Evolutionary conservation across 768 basidiomycete species (phyloP).

Genomic region (Lyophyllum atratum): DNA sequence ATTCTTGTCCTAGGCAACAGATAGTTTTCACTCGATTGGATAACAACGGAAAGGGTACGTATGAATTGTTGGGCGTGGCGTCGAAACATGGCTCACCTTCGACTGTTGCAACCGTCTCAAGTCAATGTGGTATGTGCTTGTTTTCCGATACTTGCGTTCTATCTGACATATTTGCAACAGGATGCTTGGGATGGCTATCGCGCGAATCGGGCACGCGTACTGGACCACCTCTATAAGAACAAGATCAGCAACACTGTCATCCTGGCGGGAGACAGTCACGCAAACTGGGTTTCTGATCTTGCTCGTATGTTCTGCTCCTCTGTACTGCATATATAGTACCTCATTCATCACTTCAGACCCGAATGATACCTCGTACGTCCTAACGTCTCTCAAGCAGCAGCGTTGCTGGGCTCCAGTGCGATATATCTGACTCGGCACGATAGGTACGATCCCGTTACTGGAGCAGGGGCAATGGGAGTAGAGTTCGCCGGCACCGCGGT

Average conservation of each 20-base stretch:
- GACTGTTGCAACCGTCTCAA: constrained; percentile 1
- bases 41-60: constrained; percentile 36
- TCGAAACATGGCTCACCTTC: constrained; percentile 9
- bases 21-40: constrained; percentile 55
- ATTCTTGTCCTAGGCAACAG: constrained; percentile 42
- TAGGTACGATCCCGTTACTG: constrained; percentile 51
- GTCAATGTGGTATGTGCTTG: not conserved
- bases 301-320: constrained; percentile 38
- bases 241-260: constrained; percentile 56
- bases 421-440: not conserved
- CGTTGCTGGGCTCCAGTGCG: not conserved
- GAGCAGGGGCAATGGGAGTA: constrained; percentile 53
- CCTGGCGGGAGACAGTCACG: constrained; percentile 64
- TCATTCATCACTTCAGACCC: constrained; percentile 32
- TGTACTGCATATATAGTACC: not conserved
- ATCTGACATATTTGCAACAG: constrained; percentile 18
- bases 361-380: constrained; percentile 48
- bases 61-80: not conserved
- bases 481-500: constrained; percentile 68
- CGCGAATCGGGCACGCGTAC: constrained; percentile 52
- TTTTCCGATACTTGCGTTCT: not conserved
- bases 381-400: not conserved
- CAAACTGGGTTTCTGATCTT: constrained; percentile 62
- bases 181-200: constrained; percentile 65
- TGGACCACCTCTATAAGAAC: constrained; percentile 51